Evolutionary conservation across 352 stramenopile species (phyloP).

Genomic region (Globisporangium cederbergense): DNA sequence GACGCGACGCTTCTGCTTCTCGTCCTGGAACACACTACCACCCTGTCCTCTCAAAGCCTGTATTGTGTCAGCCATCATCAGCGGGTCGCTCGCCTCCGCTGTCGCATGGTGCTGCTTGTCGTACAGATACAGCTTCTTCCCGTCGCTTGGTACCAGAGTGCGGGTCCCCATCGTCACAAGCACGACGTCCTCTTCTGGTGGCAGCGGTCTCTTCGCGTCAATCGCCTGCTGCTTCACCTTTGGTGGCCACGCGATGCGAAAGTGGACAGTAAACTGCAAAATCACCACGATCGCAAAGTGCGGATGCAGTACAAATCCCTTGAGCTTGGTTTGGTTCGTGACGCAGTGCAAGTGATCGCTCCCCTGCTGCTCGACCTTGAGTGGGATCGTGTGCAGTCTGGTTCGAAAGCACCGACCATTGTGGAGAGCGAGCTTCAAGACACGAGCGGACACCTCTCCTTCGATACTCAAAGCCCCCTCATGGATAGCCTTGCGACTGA

Average conservation of each 20-base stretch:
- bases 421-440: constrained; percentile 85
- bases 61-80: constrained; percentile 15
- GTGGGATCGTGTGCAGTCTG: constrained; percentile 51
- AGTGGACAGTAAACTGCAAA: constrained; percentile 86
- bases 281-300: constrained; percentile 79
- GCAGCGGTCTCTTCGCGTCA: constrained; percentile 44
- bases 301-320: constrained; percentile 74
- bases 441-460: constrained; percentile 66
- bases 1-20: constrained; percentile 24
- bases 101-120: constrained; percentile 52
- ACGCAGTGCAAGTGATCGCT: constrained; percentile 63
- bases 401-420: constrained; percentile 85
- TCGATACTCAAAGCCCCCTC: constrained; percentile 43
- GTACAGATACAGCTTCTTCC: constrained; percentile 71
- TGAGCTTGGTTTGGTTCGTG: constrained; percentile 46
- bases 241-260: constrained; percentile 62
- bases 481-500: constrained; percentile 60
- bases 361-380: constrained; percentile 65
- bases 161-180: constrained; percentile 72
- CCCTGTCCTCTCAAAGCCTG: constrained; percentile 2
- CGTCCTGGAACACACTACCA: constrained; percentile 15
- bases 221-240: constrained; percentile 66
- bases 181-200: constrained; percentile 71
- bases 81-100: constrained; percentile 15
- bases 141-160: constrained; percentile 64